These are phyloP conservation scores for Talaromyces verruculosus DNA, from an alignment of 2,329 filamentous ascomycete genomes.

Conservation along the genomic window DNA sequence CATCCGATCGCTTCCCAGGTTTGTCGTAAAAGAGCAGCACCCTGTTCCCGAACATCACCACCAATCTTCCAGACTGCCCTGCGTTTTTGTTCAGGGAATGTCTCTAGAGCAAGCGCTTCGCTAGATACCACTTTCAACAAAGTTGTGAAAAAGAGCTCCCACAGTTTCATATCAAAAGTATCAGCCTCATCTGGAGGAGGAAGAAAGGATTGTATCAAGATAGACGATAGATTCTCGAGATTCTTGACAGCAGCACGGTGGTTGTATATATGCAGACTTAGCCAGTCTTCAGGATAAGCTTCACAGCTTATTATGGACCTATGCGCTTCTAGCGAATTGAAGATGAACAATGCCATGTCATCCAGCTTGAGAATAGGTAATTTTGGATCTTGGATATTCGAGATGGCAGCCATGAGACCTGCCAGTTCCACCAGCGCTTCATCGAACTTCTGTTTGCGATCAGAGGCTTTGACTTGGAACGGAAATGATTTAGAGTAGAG, in stretches of 20 bases:
- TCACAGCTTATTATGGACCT: constrained; percentile 87
- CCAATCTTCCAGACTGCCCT: constrained; percentile 98
- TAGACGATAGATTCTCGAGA: constrained; percentile 75
- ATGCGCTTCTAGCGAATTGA: constrained; percentile 77
- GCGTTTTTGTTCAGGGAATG: constrained; percentile 94
- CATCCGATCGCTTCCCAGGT: constrained; percentile 97
- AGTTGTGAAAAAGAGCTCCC: constrained; percentile 90
- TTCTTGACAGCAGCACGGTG: constrained; percentile 86
- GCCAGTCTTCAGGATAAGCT: constrained; percentile 84
- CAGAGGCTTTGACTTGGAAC: constrained; percentile 72
- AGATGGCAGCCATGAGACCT: constrained; percentile 78
- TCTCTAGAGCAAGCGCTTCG: constrained; percentile 84
- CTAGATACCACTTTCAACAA: constrained; percentile 87
- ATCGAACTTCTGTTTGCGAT: constrained; percentile 66
- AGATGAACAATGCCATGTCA: constrained; percentile 71
- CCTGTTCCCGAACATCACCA: constrained; percentile 88
- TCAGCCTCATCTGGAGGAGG: constrained; percentile 90
- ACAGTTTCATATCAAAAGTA: constrained; percentile 86
- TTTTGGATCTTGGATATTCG: constrained; percentile 71
- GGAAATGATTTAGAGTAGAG: constrained; percentile 89
- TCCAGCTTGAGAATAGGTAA: constrained; percentile 74
- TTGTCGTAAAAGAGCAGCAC: constrained; percentile 77
- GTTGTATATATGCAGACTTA: constrained; percentile 90
- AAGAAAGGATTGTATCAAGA: constrained; percentile 79
- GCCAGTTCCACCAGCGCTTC: constrained; percentile 87